Percentiles rank a stretch among this genome's conserved stretches.
Conservation (phyloP, 1,284 basidiomycete genomes). For the Trichosporon faecale region DNA sequence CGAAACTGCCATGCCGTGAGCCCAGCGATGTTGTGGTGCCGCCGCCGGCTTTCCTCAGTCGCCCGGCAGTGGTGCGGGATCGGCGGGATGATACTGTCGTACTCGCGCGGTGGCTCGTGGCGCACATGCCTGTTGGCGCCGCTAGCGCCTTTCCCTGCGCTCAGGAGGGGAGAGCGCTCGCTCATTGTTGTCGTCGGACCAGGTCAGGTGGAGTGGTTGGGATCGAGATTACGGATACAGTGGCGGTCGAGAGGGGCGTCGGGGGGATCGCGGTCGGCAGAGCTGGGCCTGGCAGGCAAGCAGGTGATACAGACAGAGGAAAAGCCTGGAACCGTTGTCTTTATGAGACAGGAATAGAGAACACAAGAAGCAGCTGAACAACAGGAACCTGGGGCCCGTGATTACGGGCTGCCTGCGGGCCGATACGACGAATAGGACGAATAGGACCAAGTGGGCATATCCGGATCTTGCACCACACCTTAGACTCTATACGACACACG, state of each 20-base stretch:
- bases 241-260: neutral
- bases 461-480: neutral
- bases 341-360: neutral
- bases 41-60: neutral
- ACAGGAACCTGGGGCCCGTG: neutral
- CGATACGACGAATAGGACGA: neutral
- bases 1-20: slow-evolving; percentile 37
- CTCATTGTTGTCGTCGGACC: neutral
- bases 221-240: neutral
- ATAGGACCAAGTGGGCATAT: neutral
- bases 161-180: slow-evolving; percentile 4
- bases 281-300: neutral
- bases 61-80: slow-evolving; percentile 1
- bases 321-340: neutral
- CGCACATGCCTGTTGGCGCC: neutral
- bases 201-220: neutral
- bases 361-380: neutral
- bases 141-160: neutral
- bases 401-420: neutral
- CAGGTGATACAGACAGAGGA: neutral
- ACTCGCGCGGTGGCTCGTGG: neutral
- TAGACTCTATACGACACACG: neutral
- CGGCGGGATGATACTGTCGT: neutral
- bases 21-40: slow-evolving; percentile 44
- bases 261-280: neutral